Conservation (phyloP, 2,329 filamentous ascomycete species). For the Lojkania enalia region DNA sequence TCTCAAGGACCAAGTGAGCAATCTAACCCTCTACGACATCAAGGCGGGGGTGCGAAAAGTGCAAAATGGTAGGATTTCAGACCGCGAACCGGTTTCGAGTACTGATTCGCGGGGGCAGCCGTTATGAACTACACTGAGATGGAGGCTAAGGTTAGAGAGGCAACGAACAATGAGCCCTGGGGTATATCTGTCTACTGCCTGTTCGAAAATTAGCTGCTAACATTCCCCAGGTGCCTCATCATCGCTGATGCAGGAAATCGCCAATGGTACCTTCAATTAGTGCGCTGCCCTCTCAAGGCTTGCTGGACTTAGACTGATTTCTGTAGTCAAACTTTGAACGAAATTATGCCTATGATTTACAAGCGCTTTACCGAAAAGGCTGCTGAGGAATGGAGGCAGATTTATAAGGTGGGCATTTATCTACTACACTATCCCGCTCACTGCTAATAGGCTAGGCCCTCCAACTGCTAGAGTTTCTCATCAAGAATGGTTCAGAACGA, state of each 20-base stretch:
- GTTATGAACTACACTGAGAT: constrained; percentile 95
- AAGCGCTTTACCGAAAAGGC: constrained; percentile 98
- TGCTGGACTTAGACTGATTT: constrained; percentile 21
- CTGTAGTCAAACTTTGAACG: constrained; percentile 86
- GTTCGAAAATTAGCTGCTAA: constrained; percentile 15
- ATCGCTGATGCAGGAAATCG: constrained; percentile 94
- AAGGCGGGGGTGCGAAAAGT: constrained; percentile 94
- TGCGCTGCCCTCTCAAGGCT: constrained; percentile 53
- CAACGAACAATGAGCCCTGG: constrained; percentile 99
- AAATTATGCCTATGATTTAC: constrained; percentile 99
- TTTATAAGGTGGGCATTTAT: constrained; percentile 77
- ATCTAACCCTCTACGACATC: constrained; percentile 90
- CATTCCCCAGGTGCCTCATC: constrained; percentile 66
- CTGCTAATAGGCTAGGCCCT: constrained; percentile 58
- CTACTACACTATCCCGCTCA: background rate
- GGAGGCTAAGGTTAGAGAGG: constrained; percentile 79
- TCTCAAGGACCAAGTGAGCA: constrained; percentile 84
- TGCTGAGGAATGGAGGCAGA: constrained; percentile 98
- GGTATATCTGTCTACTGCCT: constrained; percentile 66
- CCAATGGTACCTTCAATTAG: constrained; percentile 98
- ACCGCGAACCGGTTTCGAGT: constrained; percentile 18
- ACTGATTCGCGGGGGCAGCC: constrained; percentile 57
- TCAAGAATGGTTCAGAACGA: constrained; percentile 97
- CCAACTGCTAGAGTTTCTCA: constrained; percentile 92
- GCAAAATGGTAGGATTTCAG: constrained; percentile 76